A percentile compares a stretch with the other conserved stretches of the same genome.
Evolutionary conservation across 352 stramenopile genomes (phyloP).

Genomic region (Peronospora farinosa): DNA sequence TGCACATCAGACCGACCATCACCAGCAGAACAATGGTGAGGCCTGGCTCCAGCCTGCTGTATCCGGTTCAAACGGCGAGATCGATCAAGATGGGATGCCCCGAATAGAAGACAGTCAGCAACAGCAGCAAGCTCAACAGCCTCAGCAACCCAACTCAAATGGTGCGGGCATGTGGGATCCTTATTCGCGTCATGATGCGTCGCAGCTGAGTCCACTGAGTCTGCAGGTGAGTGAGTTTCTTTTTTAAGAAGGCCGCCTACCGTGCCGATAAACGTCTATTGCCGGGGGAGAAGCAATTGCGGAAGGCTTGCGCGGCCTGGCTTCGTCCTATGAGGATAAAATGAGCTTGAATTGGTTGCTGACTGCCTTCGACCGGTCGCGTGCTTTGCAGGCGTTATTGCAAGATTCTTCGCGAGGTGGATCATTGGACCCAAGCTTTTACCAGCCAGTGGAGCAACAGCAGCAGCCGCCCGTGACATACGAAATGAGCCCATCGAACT

Average conservation of each 20-base stretch:
- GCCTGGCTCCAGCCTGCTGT: constrained; percentile 20
- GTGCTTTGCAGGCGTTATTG: constrained; percentile 32
- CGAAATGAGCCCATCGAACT: constrained; percentile 20
- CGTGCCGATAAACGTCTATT: constrained; percentile 11
- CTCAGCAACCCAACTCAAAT: constrained; percentile 24
- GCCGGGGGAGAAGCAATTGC: constrained; percentile 6
- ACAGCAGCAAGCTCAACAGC: constrained; percentile 20
- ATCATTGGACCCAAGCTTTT: constrained; percentile 29
- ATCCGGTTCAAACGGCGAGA: constrained; percentile 15
- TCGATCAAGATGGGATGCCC: constrained; percentile 23
- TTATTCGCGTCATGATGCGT: constrained; percentile 34
- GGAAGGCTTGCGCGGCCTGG: constrained; percentile 5
- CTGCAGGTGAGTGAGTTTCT: constrained; percentile 51
- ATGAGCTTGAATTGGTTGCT: constrained; percentile 29
- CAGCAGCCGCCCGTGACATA: constrained; percentile 20
- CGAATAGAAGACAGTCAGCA: constrained; percentile 33
- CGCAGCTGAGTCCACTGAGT: constrained; percentile 39
- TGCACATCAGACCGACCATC: constrained; percentile 27
- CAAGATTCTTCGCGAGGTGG: constrained; percentile 29
- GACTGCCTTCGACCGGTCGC: constrained; percentile 18
- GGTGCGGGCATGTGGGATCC: constrained; percentile 32
- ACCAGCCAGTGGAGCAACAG: constrained; percentile 25
- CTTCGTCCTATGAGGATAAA: constrained; percentile 8
- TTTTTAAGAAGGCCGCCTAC: constrained; percentile 25
- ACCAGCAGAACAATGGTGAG: constrained; percentile 24